phyloP scores from a whole-genome alignment of 2,329 filamentous ascomycete genomes.

The Cephalotrichum gorgonifer region DNA sequence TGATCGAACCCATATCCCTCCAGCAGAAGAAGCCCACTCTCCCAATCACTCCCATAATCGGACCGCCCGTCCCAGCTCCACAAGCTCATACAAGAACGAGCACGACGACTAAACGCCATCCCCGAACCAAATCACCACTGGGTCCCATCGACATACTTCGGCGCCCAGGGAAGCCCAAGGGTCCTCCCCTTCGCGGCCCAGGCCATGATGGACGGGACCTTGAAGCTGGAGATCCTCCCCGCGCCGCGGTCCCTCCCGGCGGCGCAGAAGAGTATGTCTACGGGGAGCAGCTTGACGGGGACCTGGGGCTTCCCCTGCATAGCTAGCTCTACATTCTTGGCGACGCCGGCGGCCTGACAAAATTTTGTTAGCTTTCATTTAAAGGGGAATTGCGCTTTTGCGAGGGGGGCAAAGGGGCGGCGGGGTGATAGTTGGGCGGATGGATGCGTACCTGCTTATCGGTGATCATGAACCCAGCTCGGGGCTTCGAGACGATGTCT shows the following conservation, averaged over 20 bases:
- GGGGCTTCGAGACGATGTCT: conserved; percentile 40
- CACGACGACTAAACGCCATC: too few relatives aligned
- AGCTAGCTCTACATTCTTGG: conserved; percentile 40
- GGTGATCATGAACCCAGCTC: conserved; percentile 48
- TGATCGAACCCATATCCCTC: not conserved
- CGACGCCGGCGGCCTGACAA: conserved; percentile 34
- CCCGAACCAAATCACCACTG: too few relatives aligned
- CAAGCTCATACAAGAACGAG: too few relatives aligned
- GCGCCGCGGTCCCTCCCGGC: conserved; percentile 38
- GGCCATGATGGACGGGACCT: conserved; percentile 38
- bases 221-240: conserved; percentile 35
- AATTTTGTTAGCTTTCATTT: not conserved
- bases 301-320: conserved; percentile 32
- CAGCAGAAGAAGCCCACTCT: not conserved
- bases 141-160: conserved; percentile 36
- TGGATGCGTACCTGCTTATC: conserved; percentile 36
- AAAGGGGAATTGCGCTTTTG: too few relatives aligned
- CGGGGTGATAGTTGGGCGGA: not conserved
- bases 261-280: conserved; percentile 38
- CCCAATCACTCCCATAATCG: too few relatives aligned
- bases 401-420: not conserved
- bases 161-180: conserved; percentile 31
- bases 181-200: conserved; percentile 42
- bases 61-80: too few relatives aligned
- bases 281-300: conserved; percentile 32